Evolutionary conservation across 768 basidiomycete species (phyloP).

Genomic region (Mycena pura): DNA sequence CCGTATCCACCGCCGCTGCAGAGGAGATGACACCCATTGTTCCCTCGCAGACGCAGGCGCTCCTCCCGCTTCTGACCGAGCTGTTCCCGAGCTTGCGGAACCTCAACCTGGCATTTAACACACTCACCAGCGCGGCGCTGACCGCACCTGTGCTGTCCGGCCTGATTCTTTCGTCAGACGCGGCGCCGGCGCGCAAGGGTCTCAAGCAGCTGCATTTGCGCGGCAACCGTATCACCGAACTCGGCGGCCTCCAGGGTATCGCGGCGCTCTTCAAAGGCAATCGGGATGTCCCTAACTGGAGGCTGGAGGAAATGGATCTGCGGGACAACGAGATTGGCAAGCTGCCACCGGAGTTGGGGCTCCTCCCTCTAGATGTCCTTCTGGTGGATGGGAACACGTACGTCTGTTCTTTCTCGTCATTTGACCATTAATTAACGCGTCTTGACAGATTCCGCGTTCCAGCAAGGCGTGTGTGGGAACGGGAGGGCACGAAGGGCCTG

Average conservation of each 20-base stretch:
- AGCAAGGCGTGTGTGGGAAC: slow-evolving; percentile 82
- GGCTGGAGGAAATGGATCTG: slow-evolving; percentile 82
- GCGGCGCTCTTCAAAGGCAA: slow-evolving; percentile 73
- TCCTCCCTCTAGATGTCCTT: slow-evolving; percentile 80
- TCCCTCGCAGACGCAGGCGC: slow-evolving; percentile 48
- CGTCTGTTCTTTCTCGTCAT: slow-evolving; percentile 52
- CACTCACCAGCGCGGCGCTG: slow-evolving; percentile 61
- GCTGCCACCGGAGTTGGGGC: slow-evolving; percentile 72
- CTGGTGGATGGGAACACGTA: slow-evolving; percentile 79
- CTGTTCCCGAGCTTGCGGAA: slow-evolving; percentile 76
- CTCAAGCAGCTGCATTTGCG: slow-evolving; percentile 70
- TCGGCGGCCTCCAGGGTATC: slow-evolving; percentile 67
- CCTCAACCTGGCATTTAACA: slow-evolving; percentile 81
- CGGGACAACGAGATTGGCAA: slow-evolving; percentile 81
- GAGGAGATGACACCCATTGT: slow-evolving; percentile 41
- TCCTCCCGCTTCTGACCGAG: slow-evolving; percentile 63
- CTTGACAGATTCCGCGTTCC: slow-evolving; percentile 79
- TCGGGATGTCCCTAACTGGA: slow-evolving; percentile 69
- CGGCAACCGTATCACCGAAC: slow-evolving; percentile 68
- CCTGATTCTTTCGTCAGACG: slow-evolving; percentile 53
- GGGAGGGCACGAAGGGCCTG: slow-evolving; percentile 84
- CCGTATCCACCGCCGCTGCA: slow-evolving; percentile 47
- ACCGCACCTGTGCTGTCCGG: slow-evolving; percentile 52
- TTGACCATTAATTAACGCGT: neutral
- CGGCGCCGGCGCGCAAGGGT: slow-evolving; percentile 52